Conservation (phyloP, 371 early-diverging fungal species). For the Mucor racemosus region DNA sequence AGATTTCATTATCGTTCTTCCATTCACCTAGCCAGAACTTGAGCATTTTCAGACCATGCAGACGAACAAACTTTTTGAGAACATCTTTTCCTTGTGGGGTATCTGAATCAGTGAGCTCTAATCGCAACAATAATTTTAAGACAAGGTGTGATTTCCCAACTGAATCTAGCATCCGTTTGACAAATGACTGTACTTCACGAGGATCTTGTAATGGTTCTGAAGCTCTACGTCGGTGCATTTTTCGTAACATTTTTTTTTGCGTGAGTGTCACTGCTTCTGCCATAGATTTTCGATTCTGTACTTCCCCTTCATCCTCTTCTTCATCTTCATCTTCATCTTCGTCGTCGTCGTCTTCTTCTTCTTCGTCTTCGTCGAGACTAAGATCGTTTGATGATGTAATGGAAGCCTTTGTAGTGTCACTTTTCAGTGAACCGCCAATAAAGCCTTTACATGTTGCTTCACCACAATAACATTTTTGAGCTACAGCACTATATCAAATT, state of each 20-base stretch:
- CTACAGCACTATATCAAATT: conserved; percentile 62
- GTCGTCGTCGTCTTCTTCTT: conserved; percentile 39
- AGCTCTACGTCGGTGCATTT: conserved; percentile 13
- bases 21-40: conserved; percentile 58
- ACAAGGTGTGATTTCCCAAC: conserved; percentile 61
- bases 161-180: conserved; percentile 67
- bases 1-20: conserved; percentile 39
- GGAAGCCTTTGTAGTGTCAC: conserved; percentile 25
- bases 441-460: conserved; percentile 84
- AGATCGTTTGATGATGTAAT: not conserved
- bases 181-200: conserved; percentile 66
- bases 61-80: conserved; percentile 42
- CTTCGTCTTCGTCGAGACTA: conserved; percentile 30
- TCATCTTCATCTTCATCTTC: conserved; percentile 21
- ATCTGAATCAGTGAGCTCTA: conserved; percentile 41
- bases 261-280: conserved; percentile 24
- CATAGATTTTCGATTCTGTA: conserved; percentile 16
- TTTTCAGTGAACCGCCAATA: conserved; percentile 71
- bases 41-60: conserved; percentile 55
- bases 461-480: conserved; percentile 93
- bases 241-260: conserved; percentile 32
- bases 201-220: conserved; percentile 49
- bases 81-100: conserved; percentile 43
- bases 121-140: conserved; percentile 47
- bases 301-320: conserved; percentile 11